Base-by-base conservation (phyloP, 768 basidiomycete species). In the Collybiopsis luxurians region DNA sequence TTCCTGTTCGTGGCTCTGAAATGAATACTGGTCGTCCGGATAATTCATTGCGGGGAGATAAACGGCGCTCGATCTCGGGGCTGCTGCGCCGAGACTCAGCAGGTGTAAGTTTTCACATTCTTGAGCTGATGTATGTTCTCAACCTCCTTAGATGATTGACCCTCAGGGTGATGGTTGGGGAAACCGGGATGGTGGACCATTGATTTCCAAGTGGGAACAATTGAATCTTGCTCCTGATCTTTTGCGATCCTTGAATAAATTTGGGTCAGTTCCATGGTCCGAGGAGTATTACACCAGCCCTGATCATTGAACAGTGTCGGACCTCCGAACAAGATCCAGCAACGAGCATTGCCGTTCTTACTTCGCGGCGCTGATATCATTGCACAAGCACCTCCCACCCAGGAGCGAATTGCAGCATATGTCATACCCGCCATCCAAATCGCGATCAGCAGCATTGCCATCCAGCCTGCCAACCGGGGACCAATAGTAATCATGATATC, bases 251-350 rank as follows among this genome's bases (percentile, higher is more conserved):
- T 79, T 98, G 59, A 85, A 80, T 59, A 96, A 95, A 72, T 98
- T 97, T 68, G 96, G 95, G 95, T 96, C 62, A 75, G 87, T 75
- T 34, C 10, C 36, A 44, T 56, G 54, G 6, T 34, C 39, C 45
- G 31, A 23, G 6, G 24, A 51, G 34, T 39, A 24, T n/a, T 15
- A 43, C 42, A 30, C 17, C 46, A 34, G 31, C 58, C 28, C 39
- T 52, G 39, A 59, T 56, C 23, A 53, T 59, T 24, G 40, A 56
- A 24, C 65, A 95, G 95, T 40, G 88, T 98, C 60, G 95, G 96
- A 0, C 97, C 97, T 1, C 97, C 97, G 5, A 98, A 98, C 72
- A 99, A 99, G 78, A 97, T 99, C 62, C 97, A 98, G 72, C 94
- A 96, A 67, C 84, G 96, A 47, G 95, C 97, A 44, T 77, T 99